A percentile compares a stretch with the other conserved stretches of the same genome.
Evolutionary conservation across 371 early-diverging fungal genomes (phyloP).

Genomic region (Coemansia sp.): DNA sequence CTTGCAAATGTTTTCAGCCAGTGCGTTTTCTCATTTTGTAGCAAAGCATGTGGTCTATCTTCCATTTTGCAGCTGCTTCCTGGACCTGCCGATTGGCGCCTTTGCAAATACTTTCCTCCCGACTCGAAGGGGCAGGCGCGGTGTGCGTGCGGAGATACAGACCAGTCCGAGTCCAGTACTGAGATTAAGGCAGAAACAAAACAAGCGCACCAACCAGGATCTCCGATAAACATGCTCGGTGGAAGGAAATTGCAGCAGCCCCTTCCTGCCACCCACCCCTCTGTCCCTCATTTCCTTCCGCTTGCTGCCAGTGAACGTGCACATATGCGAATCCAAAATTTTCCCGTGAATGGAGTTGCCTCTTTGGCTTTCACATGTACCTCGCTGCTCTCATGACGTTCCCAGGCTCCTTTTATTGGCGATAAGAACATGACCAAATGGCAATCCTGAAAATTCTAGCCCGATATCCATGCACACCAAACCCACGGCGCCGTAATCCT

Average conservation of each 20-base stretch:
- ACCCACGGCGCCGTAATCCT: not conserved
- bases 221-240: not conserved
- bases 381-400: not conserved
- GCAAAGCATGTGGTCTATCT: not conserved
- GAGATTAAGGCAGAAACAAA: not conserved
- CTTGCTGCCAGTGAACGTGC: not conserved
- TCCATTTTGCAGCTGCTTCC: not conserved
- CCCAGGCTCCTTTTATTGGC: not conserved
- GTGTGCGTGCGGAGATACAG: not conserved
- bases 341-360: not conserved
- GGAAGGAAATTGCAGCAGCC: not conserved
- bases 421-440: not conserved
- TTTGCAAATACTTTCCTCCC: not conserved
- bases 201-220: constrained; percentile 3
- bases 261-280: not conserved
- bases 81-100: not conserved
- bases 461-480: not conserved
- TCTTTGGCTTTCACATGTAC: constrained; percentile 6
- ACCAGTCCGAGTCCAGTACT: not conserved
- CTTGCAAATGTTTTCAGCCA: not conserved
- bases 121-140: not conserved
- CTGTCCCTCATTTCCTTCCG: not conserved
- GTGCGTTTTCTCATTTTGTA: not conserved
- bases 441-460: not conserved
- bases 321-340: not conserved